A percentile compares a stretch with the other conserved stretches of the same genome.
These are phyloP conservation scores for Pleurotus tuoliensis DNA, from an alignment of 768 basidiomycete genomes.

Conservation along the genomic window DNA sequence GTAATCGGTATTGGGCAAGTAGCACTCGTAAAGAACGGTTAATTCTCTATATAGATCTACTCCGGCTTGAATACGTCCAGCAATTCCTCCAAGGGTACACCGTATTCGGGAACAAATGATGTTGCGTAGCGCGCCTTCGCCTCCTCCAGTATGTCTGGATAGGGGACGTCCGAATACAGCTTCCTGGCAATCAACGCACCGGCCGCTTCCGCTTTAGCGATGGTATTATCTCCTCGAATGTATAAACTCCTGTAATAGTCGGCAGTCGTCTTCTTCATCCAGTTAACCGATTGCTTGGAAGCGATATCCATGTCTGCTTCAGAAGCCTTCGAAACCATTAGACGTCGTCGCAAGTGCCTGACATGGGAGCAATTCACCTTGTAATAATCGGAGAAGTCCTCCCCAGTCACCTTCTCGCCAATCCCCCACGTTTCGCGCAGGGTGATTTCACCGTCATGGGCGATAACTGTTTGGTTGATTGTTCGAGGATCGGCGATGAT, in stretches of 20 bases:
- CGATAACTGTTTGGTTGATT: background rate
- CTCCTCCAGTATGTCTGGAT: background rate
- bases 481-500: background rate
- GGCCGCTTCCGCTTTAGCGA: background rate
- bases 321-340: background rate
- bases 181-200: background rate
- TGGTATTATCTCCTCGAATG: background rate
- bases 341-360: too few species aligned
- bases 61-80: background rate
- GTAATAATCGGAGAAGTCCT: background rate
- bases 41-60: background rate
- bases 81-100: background rate
- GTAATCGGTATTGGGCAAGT: too few species aligned
- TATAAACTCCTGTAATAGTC: background rate
- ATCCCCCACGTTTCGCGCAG: background rate
- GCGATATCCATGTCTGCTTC: background rate
- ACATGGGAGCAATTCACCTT: too few species aligned
- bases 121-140: background rate
- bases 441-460: background rate
- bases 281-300: background rate
- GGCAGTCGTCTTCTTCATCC: background rate
- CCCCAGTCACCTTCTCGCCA: background rate
- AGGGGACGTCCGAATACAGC: background rate
- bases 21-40: background rate
- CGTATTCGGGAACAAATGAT: background rate